Percentiles rank a stretch among this genome's conserved stretches.
Evolutionary conservation across 2,329 filamentous ascomycete genomes (phyloP).

Genomic region (Periconia macrospinosa): DNA sequence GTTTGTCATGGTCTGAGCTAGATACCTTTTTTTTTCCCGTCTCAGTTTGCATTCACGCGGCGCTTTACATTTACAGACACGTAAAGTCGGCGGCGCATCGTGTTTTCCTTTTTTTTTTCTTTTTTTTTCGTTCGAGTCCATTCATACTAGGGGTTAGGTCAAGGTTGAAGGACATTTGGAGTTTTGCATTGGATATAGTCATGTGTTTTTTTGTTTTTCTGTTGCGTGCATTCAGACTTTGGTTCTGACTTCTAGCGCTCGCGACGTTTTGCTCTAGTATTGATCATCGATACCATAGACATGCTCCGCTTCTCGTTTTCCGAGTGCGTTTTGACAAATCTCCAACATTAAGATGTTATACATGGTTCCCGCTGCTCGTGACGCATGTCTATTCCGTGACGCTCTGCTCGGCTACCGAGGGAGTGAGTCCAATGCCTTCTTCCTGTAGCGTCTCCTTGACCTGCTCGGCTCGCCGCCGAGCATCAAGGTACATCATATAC

Average conservation of each 20-base stretch:
- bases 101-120: neutral
- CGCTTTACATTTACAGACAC: neutral
- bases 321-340: neutral
- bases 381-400: slow-evolving; percentile 35
- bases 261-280: slow-evolving; percentile 5
- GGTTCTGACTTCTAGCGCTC: neutral
- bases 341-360: neutral
- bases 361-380: neutral
- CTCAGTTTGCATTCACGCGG: neutral
- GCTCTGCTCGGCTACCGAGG: slow-evolving; percentile 36
- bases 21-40: no score
- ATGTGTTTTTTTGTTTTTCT: neutral
- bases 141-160: no score
- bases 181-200: no score
- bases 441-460: slow-evolving; percentile 43
- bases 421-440: slow-evolving; percentile 30
- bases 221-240: neutral
- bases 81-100: neutral
- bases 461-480: slow-evolving; percentile 57
- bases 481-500: slow-evolving; percentile 68
- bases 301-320: neutral
- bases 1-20: no score
- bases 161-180: no score
- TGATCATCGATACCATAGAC: neutral
- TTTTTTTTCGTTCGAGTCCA: neutral